Evolutionary conservation across 2,329 filamentous ascomycete species (phyloP), one percentile per base, ranked within the genome.

Genomic region (Nannizziopsis arthrosporioides): DNA sequence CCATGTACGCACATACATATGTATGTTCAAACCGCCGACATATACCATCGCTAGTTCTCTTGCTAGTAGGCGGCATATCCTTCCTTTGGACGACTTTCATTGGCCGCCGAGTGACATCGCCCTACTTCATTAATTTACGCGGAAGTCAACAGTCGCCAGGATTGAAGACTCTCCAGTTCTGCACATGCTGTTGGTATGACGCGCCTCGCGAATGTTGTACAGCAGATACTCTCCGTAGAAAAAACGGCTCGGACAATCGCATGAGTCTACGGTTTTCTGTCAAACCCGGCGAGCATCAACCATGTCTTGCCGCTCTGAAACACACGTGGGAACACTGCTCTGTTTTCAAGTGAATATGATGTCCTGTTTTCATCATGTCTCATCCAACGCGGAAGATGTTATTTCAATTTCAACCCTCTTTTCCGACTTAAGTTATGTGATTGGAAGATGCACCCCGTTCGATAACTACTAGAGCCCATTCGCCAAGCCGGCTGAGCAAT

Each of bases 181-280:
- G 34, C 45, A 18, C 40, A 39, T 19, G 18, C 4, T 14, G 15
- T 14, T 38, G 34, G 44, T 46, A 39, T 40, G 36, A 17, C 44
- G 14, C 34, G 32, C 45, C 36, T 36, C n/a, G 45, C 39, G 41
- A 42, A 48, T 48, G 46, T 48, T 39, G 46, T 39, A 48, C 46
- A 44, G 34, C 46, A 42, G 40, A 38, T 27, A 42, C 1, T 30
- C 31, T 39, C 14, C 12, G 34, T 34, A 27, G 35, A 32, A 18
- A 47, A 48, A 48, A 40, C 46, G 40, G 46, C 32, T 44, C 46
- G 46, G 46, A 32, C 32, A 19, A 31, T 32, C 40, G 46, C 46
- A 48, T 43, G 19, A 38, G 6, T 44, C 22, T 36, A 36, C 40
- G 15, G 40, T 44, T 48, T 43, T 34, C 35, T 39, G 40, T 48